Evolutionary conservation across 306 rosid genomes (phyloP).

Genomic region (Cucurbita maxima): DNA sequence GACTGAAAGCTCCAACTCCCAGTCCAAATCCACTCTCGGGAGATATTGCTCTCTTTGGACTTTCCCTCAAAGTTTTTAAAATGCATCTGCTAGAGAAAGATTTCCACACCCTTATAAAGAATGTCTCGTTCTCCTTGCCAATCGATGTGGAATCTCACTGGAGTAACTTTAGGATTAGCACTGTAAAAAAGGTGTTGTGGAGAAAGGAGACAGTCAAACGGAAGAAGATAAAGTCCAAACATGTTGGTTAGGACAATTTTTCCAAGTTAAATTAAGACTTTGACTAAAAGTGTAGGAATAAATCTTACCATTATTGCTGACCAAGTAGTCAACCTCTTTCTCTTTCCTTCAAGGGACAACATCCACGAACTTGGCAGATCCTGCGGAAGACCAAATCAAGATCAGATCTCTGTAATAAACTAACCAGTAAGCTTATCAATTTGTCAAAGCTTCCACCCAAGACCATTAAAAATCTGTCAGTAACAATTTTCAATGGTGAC

Average conservation of each 20-base stretch:
- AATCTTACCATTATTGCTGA: background rate
- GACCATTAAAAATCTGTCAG: background rate
- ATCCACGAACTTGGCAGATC: background rate
- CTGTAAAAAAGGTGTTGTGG: background rate
- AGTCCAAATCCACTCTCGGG: no score
- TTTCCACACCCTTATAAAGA: no score
- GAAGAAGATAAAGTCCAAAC: background rate
- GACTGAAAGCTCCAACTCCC: background rate
- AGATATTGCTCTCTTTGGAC: no score
- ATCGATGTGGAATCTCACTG: background rate
- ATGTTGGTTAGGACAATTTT: background rate
- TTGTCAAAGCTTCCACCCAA: background rate
- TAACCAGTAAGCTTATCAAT: background rate
- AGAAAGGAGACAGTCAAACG: conserved; percentile 5
- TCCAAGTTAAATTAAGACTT: conserved; percentile 2
- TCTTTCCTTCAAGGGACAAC: background rate
- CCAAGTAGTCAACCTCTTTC: conserved; percentile 1
- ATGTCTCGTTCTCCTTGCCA: no score
- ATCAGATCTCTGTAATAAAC: background rate
- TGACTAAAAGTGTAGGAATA: background rate
- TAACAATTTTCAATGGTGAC: background rate
- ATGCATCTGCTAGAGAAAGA: no score
- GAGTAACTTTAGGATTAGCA: background rate
- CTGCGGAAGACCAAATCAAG: conserved; percentile 1
- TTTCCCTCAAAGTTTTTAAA: no score